phyloP scores from a whole-genome alignment of 768 basidiomycete species.

The Russula virescens region DNA sequence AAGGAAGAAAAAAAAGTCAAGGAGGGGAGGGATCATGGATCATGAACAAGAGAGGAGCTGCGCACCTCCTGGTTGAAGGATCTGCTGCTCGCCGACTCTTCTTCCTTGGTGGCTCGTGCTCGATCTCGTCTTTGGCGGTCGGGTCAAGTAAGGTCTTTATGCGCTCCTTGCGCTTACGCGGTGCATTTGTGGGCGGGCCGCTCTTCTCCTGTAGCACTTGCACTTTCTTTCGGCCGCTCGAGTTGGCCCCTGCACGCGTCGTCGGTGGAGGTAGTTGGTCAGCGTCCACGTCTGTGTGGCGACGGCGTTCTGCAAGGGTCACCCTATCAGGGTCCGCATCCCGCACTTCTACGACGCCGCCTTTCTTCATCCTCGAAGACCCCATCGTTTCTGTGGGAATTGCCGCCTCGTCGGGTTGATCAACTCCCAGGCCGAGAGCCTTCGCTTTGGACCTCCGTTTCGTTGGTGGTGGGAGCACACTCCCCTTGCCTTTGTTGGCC shows the following conservation, averaged over 20 bases:
- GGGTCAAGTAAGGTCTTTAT: not conserved
- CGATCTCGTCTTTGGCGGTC: not conserved
- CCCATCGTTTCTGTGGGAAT: not conserved
- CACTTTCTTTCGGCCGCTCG: not conserved
- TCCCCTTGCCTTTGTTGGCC: not conserved
- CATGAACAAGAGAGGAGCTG: not conserved
- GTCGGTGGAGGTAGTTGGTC: not conserved
- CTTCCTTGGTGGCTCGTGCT: not conserved
- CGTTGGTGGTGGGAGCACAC: not conserved
- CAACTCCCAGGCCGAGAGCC: not conserved
- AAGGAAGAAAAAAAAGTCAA: no score
- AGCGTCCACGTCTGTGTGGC: not conserved
- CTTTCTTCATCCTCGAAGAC: no score
- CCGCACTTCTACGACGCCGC: no score
- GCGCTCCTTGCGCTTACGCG: slow-evolving; percentile 8
- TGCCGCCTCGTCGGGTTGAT: not conserved
- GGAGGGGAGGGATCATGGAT: no score
- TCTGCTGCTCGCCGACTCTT: slow-evolving; percentile 1
- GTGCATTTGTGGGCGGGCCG: not conserved
- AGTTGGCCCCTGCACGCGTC: not conserved
- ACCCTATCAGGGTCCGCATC: no score
- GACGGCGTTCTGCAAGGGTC: no score
- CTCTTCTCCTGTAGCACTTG: not conserved
- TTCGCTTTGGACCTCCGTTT: slow-evolving; percentile 5
- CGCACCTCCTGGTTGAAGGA: not conserved